Conservation (phyloP, 257 asterid genomes). For the Striga asiatica region DNA sequence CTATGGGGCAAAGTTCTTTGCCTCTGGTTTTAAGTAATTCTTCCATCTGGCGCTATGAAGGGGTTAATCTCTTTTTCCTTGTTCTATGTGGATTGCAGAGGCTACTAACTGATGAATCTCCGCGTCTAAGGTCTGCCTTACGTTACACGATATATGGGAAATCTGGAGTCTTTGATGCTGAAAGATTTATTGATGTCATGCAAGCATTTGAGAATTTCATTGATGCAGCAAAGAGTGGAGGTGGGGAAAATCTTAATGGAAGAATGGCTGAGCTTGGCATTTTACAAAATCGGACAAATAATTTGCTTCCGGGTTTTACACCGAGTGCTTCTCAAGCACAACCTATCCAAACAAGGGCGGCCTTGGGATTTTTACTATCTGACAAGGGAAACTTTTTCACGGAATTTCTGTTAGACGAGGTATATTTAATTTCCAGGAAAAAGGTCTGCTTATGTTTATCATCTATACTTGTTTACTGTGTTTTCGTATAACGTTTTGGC, state of each 20-base stretch:
- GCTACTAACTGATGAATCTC: constrained; percentile 94
- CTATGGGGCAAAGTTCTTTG: background rate
- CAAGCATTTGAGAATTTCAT: constrained; percentile 97
- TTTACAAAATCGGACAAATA: constrained; percentile 44
- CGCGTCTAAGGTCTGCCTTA: constrained; percentile 75
- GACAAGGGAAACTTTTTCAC: constrained; percentile 92
- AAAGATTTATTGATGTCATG: constrained; percentile 95
- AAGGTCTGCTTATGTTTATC: background rate
- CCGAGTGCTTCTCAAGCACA: constrained; percentile 36
- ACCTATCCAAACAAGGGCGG: constrained; percentile 90
- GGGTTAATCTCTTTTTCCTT: background rate
- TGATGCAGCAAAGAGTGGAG: constrained; percentile 98
- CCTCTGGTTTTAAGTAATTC: constrained; percentile 1
- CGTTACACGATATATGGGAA: constrained; percentile 94
- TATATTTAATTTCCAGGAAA: constrained; percentile 18
- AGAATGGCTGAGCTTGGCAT: constrained; percentile 98
- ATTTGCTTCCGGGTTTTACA: constrained; percentile 30
- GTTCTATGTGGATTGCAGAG: constrained; percentile 38
- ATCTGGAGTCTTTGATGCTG: constrained; percentile 91
- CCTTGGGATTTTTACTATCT: constrained; percentile 76
- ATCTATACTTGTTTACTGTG: background rate
- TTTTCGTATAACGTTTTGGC: background rate
- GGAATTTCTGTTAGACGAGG: constrained; percentile 95
- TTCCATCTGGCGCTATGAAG: background rate
- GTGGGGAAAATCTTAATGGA: constrained; percentile 85